Evolutionary conservation across 345 rosid species (phyloP), one percentile per base, ranked within the genome.

Genomic region (Firmiana major): DNA sequence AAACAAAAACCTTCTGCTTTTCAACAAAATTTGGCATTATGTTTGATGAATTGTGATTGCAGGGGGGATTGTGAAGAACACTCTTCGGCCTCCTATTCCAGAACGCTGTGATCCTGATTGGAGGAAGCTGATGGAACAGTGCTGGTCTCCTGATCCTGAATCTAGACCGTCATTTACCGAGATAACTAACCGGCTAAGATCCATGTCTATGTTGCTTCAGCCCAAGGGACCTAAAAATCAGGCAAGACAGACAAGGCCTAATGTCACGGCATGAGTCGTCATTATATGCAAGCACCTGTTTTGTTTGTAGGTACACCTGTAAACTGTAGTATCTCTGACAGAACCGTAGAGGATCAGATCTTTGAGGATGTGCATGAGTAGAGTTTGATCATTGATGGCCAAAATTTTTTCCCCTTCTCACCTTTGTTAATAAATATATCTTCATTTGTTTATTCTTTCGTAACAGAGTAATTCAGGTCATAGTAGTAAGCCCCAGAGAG

Each of bases 31-130:
- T 15, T 68, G 57, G 40, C 21, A 45, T 42, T 34, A 63, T 16
- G 34, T 24, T 13, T 13, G 38, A 68, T 48, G 58, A 58, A 59
- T 59, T 70, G 22, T 16, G n/a, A 76, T 10, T 74, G 58, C 78
- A 89, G 96, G 93, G 3, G 92, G 96, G 65, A 88, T 88, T 4
- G 85, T 89, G 40, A 89, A 87, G 85, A 91, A 89, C 84, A 83
- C 87, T 0, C 91, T 91, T 68, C 84, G 95, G 64, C 90, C 91
- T 54, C 48, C 86, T 1, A 86, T 91, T 65, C 91, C 93, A 0
- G 84, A 84, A 74, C 64, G 26, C 0, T 89, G 95, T 74, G 83
- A 89, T 60, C 84, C 87, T 0, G 88, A 89, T 4, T 90, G 94
- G 92, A 85, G 78, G 75, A 87, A 72, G 75, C 75, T 86, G 63